A percentile compares a stretch with the other conserved stretches of the same genome.
Evolutionary conservation across 768 basidiomycete genomes (phyloP).

Genomic region (Tephrocybe sp.): DNA sequence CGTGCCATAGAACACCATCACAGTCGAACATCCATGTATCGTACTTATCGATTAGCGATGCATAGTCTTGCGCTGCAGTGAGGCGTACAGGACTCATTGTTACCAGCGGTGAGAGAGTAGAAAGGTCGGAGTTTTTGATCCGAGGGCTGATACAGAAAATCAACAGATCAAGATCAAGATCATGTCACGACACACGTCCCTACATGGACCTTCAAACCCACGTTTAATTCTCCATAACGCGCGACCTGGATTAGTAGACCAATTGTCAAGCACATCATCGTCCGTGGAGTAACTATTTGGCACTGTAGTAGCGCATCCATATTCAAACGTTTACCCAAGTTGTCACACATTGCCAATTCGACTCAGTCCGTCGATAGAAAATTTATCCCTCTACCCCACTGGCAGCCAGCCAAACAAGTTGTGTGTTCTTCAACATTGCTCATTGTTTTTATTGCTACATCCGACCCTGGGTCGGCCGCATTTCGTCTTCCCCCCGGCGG

Average conservation of each 20-base stretch:
- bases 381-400: too few species aligned
- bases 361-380: too few species aligned
- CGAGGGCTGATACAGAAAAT: background rate
- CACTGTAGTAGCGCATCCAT: too few species aligned
- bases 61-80: constrained; percentile 43
- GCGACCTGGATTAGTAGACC: background rate
- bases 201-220: background rate
- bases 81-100: constrained; percentile 27
- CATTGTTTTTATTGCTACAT: too few species aligned
- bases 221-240: background rate
- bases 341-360: too few species aligned
- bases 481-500: too few species aligned
- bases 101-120: constrained; percentile 14
- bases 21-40: constrained; percentile 98
- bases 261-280: background rate
- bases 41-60: constrained; percentile 55
- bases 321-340: too few species aligned
- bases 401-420: too few species aligned
- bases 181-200: background rate
- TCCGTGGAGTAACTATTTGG: background rate
- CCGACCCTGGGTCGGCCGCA: too few species aligned
- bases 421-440: too few species aligned
- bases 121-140: constrained; percentile 10
- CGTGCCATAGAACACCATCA: constrained; percentile 93
- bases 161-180: background rate